A percentile compares a stretch with the other conserved stretches of the same genome.
phyloP scores from a whole-genome alignment of 352 stramenopile genomes.

The Globisporangium okanoganense region DNA sequence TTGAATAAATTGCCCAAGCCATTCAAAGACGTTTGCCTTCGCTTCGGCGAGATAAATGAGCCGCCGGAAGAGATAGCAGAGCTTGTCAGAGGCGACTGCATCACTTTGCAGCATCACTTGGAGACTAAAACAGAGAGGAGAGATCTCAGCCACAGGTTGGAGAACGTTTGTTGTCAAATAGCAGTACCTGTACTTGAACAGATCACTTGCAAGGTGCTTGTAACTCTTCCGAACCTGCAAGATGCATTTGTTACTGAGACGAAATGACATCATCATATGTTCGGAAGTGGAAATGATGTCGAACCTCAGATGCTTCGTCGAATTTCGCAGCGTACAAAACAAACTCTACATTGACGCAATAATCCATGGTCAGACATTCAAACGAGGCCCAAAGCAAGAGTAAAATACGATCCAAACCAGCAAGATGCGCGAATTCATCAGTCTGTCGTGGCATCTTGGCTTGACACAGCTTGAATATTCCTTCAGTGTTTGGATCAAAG shows the following conservation, averaged over 20 bases:
- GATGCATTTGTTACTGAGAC: not conserved
- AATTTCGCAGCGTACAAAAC: slow-evolving; percentile 55
- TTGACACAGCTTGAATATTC: slow-evolving; percentile 51
- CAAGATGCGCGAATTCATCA: slow-evolving; percentile 46
- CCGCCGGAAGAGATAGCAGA: slow-evolving; percentile 64
- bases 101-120: slow-evolving; percentile 54
- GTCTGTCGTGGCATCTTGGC: slow-evolving; percentile 23
- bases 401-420: slow-evolving; percentile 25
- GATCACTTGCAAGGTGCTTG: slow-evolving; percentile 37
- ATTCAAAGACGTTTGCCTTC: slow-evolving; percentile 40
- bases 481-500: slow-evolving; percentile 50
- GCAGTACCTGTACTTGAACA: slow-evolving; percentile 60
- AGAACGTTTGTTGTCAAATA: not conserved
- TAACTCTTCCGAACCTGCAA: slow-evolving; percentile 52
- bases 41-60: slow-evolving; percentile 49
- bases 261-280: not conserved
- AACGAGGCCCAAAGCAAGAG: not conserved
- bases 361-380: not conserved
- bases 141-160: not conserved
- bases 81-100: slow-evolving; percentile 21
- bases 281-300: not conserved
- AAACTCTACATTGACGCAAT: slow-evolving; percentile 33
- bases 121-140: slow-evolving; percentile 28
- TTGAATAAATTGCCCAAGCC: slow-evolving; percentile 63
- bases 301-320: slow-evolving; percentile 42